Conservation (phyloP, 192 early-diverging fungal genomes). For the Gryganskiella cystojenkinii region DNA sequence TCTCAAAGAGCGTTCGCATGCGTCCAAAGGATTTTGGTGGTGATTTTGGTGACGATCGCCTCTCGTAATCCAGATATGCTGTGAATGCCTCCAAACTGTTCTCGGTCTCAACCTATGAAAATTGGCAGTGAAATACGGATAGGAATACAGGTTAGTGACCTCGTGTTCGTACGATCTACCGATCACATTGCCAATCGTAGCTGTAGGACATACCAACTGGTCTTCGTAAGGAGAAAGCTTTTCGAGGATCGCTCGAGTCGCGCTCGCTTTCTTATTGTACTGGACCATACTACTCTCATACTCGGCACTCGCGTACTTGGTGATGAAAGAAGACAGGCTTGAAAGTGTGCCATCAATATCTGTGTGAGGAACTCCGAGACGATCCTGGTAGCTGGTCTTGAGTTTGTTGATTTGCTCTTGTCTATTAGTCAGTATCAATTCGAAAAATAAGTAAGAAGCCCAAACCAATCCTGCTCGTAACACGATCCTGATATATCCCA, state of each 20-base stretch:
- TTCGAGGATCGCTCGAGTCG: slow-evolving; percentile 50
- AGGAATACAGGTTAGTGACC: no score
- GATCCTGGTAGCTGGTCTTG: slow-evolving; percentile 26
- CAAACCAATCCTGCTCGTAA: no score
- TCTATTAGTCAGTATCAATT: slow-evolving; percentile 3
- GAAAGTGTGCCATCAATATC: slow-evolving; percentile 71
- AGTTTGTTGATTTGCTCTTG: slow-evolving; percentile 29
- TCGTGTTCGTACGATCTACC: neutral
- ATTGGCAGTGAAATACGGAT: neutral
- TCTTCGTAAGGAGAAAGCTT: slow-evolving; percentile 65
- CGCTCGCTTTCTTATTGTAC: slow-evolving; percentile 56
- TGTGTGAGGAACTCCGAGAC: slow-evolving; percentile 31
- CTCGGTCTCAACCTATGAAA: slow-evolving; percentile 15
- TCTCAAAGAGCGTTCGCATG: slow-evolving; percentile 70
- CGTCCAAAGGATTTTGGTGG: slow-evolving; percentile 25
- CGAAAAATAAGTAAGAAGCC: slow-evolving; percentile 28
- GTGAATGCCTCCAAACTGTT: slow-evolving; percentile 59
- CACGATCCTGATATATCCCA: no score
- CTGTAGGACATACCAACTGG: slow-evolving; percentile 55
- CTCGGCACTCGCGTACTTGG: slow-evolving; percentile 54
- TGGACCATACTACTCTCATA: slow-evolving; percentile 68
- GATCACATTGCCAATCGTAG: neutral
- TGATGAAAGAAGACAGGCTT: slow-evolving; percentile 72
- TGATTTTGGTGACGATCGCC: slow-evolving; percentile 20
- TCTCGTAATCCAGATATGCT: slow-evolving; percentile 69